Percentiles rank a stretch among this genome's conserved stretches.
Conservation (phyloP, 345 rosid genomes). For the Eutrema heterophyllum region DNA sequence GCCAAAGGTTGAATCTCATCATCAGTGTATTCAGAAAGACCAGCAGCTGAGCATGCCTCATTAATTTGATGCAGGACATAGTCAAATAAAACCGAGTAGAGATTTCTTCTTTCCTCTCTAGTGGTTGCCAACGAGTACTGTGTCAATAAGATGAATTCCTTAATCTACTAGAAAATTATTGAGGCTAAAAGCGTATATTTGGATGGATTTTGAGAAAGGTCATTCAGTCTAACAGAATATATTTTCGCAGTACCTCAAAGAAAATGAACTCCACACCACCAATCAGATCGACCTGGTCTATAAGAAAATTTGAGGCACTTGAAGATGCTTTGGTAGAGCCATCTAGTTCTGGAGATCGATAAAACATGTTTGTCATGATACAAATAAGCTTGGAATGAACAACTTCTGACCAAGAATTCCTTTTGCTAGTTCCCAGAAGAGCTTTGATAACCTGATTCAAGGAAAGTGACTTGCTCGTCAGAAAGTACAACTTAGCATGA, state of each 20-base stretch:
- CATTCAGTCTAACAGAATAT: neutral
- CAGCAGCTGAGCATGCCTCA: constrained; percentile 67
- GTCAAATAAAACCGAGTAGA: constrained; percentile 83
- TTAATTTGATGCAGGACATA: constrained; percentile 82
- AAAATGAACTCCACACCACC: constrained; percentile 94
- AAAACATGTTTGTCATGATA: constrained; percentile 89
- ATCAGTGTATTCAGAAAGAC: constrained; percentile 75
- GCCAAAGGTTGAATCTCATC: constrained; percentile 91
- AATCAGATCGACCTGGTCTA: constrained; percentile 84
- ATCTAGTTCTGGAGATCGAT: constrained; percentile 62
- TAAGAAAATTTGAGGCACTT: constrained; percentile 54
- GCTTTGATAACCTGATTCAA: constrained; percentile 75
- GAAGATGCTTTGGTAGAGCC: constrained; percentile 36
- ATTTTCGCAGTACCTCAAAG: constrained; percentile 58
- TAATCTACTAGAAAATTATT: neutral
- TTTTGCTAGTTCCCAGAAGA: constrained; percentile 65
- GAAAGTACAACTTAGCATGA: constrained; percentile 10
- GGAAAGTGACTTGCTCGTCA: constrained; percentile 17
- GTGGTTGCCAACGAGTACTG: constrained; percentile 90
- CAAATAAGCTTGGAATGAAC: constrained; percentile 92
- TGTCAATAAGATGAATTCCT: constrained; percentile 28
- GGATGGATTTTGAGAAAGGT: neutral
- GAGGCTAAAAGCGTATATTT: constrained; percentile 1
- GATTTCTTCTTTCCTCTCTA: constrained; percentile 86
- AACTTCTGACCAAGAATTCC: constrained; percentile 92